Base-by-base conservation (phyloP, 345 rosid genomes). In the Brassica nigra region DNA sequence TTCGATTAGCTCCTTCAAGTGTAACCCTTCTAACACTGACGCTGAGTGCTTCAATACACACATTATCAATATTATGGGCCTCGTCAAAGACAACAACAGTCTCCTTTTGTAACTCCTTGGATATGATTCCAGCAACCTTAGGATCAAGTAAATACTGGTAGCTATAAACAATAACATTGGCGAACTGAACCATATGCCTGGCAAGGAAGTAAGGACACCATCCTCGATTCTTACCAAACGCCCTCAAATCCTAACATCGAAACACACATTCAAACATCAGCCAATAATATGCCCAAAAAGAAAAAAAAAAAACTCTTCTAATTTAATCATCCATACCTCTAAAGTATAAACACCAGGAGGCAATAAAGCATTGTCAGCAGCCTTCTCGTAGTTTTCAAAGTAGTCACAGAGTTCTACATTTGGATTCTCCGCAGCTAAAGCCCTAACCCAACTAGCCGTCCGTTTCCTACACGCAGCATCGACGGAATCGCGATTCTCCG, bases 161-260 rank as follows among this genome's bases (percentile, higher is more conserved):
- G 84, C 97, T 95, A 77, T 95, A 95, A 70, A 95, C 98, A 47
- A 95, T 86, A 28, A 95, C 97, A 71, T 95, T 91, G 15, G 98
- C 91, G 73, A 95, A 80, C 82, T 95, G 99, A 76, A 93, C 90
- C 99, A 93, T 93, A 76, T 93, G 98, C 70, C 99, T 84, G 0
- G 98, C 98, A 76, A 95, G 85, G 80, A 87, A 91, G 86, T 95
- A 95, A 1, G 99, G 98, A 65, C 98, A 95, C 97, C 98, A 93
- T 49, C 93, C 89, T 85, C 85, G 88, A 82, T 84, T 87, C 86
- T 88, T 95, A 33, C 99, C 98, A 82, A 85, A 93, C 34, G 78
- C 88, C 86, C 96, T 89, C 79, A 95, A 76, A 86, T 95, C 98
- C 99, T 93, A 49, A 64, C 68, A 75, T 65, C 8, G 1, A 64